phyloP scores from a whole-genome alignment of 2,329 filamentous ascomycete species.

The Fusarium ramigenum region DNA sequence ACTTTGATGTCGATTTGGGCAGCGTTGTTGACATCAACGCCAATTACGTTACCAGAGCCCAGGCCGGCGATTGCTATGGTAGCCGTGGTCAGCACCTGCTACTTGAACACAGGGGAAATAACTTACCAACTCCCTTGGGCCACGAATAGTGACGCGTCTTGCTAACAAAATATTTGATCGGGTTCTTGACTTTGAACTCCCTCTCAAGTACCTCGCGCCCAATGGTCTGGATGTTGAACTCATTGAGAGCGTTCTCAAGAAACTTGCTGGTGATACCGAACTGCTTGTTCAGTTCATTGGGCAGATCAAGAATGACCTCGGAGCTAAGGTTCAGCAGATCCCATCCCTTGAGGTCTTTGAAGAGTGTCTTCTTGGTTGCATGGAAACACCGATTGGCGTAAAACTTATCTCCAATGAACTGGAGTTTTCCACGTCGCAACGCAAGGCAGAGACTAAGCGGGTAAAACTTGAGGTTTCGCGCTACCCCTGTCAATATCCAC shows the following conservation, averaged over 20 bases:
- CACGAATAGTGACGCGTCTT: conserved; percentile 59
- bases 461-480: conserved; percentile 59
- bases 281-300: conserved; percentile 49
- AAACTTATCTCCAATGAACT: conserved; percentile 51
- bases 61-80: conserved; percentile 53
- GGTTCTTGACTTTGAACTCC: conserved; percentile 45
- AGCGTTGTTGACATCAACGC: conserved; percentile 51
- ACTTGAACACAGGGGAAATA: rapidly evolving
- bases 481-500: conserved; percentile 37
- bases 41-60: conserved; percentile 54
- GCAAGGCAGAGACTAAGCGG: conserved; percentile 50
- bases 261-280: conserved; percentile 53
- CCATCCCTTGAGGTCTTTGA: conserved; percentile 51
- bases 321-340: conserved; percentile 57
- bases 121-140: conserved; percentile 58
- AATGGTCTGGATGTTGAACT: conserved; percentile 50
- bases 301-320: conserved; percentile 52
- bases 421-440: conserved; percentile 50
- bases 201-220: conserved; percentile 52
- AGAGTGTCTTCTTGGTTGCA: conserved; percentile 43
- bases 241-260: conserved; percentile 38
- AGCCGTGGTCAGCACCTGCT: rapidly evolving
- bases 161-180: conserved; percentile 50
- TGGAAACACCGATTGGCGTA: conserved; percentile 48
- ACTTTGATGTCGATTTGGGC: conserved; percentile 50